These are phyloP conservation scores for Kodamaea nitidulidarum DNA, from an alignment of 805 yeast species.

Conservation along the genomic window DNA sequence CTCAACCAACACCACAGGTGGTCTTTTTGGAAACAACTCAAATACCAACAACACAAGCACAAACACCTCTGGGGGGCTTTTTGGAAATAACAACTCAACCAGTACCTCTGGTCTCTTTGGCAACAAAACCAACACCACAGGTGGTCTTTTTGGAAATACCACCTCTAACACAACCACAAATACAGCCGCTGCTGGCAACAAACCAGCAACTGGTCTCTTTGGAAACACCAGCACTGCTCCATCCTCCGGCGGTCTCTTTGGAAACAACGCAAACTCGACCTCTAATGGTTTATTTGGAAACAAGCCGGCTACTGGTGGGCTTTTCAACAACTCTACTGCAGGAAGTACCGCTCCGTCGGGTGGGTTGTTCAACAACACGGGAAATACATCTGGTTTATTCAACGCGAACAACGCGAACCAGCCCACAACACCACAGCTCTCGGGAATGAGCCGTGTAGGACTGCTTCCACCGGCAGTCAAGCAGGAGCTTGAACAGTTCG, in stretches of 20 bases:
- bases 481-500: conserved; percentile 64
- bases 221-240: no score
- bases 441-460: conserved; percentile 70
- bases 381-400: no score
- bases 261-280: not conserved
- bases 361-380: conserved; percentile 8
- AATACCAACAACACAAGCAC: conserved; percentile 22
- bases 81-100: conserved; percentile 15
- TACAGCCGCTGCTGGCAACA: no score
- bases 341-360: conserved; percentile 16
- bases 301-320: conserved; percentile 12
- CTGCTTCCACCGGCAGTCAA: conserved; percentile 72
- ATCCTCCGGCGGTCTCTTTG: conserved; percentile 7
- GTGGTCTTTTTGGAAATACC: no score
- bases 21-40: conserved; percentile 17
- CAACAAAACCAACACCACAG: no score
- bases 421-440: conserved; percentile 44
- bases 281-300: conserved; percentile 18
- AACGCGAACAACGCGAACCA: no score
- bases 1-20: conserved; percentile 9
- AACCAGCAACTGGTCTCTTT: no score
- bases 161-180: no score
- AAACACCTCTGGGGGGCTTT: conserved; percentile 21
- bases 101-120: conserved; percentile 12
- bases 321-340: conserved; percentile 10